Evolutionary conservation across 805 yeast species (phyloP), one percentile per base, ranked within the genome.

Genomic region (Sugiyamaella chiloensis): DNA sequence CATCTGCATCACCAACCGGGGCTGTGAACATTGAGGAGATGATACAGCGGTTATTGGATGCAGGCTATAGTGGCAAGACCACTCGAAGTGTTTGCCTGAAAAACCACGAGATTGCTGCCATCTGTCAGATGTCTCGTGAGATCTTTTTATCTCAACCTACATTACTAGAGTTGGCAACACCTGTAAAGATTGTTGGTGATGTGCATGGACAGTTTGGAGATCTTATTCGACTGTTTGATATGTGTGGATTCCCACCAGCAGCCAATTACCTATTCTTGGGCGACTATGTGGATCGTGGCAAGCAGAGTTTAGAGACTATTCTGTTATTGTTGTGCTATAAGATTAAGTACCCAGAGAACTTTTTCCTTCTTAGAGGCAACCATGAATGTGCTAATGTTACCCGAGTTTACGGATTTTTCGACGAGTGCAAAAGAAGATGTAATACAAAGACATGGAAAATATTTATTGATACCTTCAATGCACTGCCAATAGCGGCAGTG

Each of bases 331-430:
- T 93, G 44, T 90, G 97, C 67, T 93, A 88, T 71, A 93, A 93
- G 66, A 90, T 93, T 67, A 91, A 91, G 66, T 91, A 89, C 61
- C 98, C 99, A 0, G 97, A 93, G 61, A 91, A 91, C 68, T 90
- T 93, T 66, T 93, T 91, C 66, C 68, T 93, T 50, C 73, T 93
- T 36, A 74, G 99, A 57, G 99, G 99, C 17, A 93, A 93, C 67
- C 99, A 93, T 69, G 99, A 93, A 70, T 87, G 96, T 67, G 97
- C 99, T 17, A 88, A 87, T 61, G 95, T 93, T 48, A 91, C 98
- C 1, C 79, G 96, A 55, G 96, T 93, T 26, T 93, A 93, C 67
- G 99, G 99, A 1, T 93, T 93, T 62, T 93, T 89, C 64, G 99
- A 93, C 68, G 99, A 93, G 69, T 93, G 99, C 72, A 93, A 93